These are phyloP conservation scores for Clarireedia paspali DNA, from an alignment of 2,329 filamentous ascomycete species.

Conservation along the genomic window DNA sequence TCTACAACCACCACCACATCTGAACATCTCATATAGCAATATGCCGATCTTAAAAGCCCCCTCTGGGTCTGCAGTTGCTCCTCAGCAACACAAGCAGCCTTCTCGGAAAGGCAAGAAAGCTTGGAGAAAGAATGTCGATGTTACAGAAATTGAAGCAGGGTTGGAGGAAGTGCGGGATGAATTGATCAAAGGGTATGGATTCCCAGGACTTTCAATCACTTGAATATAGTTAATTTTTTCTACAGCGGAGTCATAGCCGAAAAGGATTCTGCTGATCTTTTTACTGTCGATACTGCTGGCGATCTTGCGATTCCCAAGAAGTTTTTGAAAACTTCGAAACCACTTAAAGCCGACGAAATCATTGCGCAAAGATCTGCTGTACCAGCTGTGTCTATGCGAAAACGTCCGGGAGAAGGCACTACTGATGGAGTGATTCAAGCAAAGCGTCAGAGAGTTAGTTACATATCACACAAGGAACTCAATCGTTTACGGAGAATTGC, in stretches of 20 bases:
- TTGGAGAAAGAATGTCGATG: conserved; percentile 96
- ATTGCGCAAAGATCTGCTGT: conserved; percentile 76
- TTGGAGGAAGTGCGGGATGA: conserved; percentile 80
- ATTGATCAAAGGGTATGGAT: conserved; percentile 72
- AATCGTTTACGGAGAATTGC: conserved; percentile 71
- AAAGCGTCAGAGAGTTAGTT: conserved; percentile 72
- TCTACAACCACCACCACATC: neutral
- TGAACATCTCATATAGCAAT: conserved; percentile 4
- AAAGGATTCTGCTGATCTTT: conserved; percentile 75
- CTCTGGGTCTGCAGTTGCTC: conserved; percentile 49
- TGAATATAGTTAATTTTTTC: conserved; percentile 11
- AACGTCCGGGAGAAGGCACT: conserved; percentile 63
- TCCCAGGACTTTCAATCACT: neutral
- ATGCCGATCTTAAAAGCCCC: conserved; percentile 29
- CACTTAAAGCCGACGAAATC: conserved; percentile 86
- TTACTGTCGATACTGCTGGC: conserved; percentile 71
- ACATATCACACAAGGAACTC: conserved; percentile 80
- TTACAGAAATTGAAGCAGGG: conserved; percentile 76
- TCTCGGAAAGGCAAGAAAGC: conserved; percentile 98
- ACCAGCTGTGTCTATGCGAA: conserved; percentile 69
- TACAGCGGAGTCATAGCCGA: conserved; percentile 77
- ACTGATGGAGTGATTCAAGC: conserved; percentile 63
- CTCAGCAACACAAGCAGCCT: conserved; percentile 76
- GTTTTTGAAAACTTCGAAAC: conserved; percentile 63
- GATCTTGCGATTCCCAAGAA: conserved; percentile 59